Conservation (phyloP, 2,329 filamentous ascomycete genomes). For the Colletotrichum limetticola region DNA sequence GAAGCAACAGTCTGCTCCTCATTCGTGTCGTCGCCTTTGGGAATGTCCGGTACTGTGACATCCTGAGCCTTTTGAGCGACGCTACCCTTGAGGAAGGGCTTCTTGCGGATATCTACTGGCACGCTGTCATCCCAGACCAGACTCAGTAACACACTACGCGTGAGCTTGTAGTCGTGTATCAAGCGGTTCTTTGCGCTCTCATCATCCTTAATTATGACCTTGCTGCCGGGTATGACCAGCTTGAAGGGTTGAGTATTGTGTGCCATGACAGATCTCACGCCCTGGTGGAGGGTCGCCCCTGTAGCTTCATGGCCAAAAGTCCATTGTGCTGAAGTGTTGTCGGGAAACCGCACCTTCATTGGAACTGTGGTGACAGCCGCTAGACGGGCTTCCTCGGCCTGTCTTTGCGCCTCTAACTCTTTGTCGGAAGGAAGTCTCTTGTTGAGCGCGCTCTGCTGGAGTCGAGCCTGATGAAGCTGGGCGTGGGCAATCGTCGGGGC, state of each 20-base stretch:
- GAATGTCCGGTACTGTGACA: slow-evolving; percentile 71
- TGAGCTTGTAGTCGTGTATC: slow-evolving; percentile 79
- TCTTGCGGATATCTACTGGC: slow-evolving; percentile 63
- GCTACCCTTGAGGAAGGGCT: slow-evolving; percentile 67
- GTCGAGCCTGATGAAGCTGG: slow-evolving; percentile 76
- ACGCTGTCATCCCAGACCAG: slow-evolving; percentile 78
- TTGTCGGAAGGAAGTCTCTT: slow-evolving; percentile 83
- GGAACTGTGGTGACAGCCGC: slow-evolving; percentile 74
- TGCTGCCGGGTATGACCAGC: slow-evolving; percentile 71
- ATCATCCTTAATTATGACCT: slow-evolving; percentile 59
- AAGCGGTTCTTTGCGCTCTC: slow-evolving; percentile 63
- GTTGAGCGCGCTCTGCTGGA: slow-evolving; percentile 73
- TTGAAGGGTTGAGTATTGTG: slow-evolving; percentile 74
- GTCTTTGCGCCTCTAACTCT: slow-evolving; percentile 78
- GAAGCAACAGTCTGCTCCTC: slow-evolving; percentile 43
- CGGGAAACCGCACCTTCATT: slow-evolving; percentile 87
- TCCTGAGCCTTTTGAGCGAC: slow-evolving; percentile 72
- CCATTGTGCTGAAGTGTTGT: slow-evolving; percentile 82
- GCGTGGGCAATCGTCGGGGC: slow-evolving; percentile 80
- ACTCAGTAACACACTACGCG: slow-evolving; percentile 77
- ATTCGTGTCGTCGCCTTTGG: slow-evolving; percentile 52
- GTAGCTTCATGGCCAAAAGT: slow-evolving; percentile 76
- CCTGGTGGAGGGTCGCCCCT: slow-evolving; percentile 77
- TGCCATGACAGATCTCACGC: slow-evolving; percentile 78
- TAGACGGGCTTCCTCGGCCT: slow-evolving; percentile 72